These are phyloP conservation scores for Fusarium sterilihyphosum DNA, from an alignment of 2,329 filamentous ascomycete genomes.

Conservation along the genomic window DNA sequence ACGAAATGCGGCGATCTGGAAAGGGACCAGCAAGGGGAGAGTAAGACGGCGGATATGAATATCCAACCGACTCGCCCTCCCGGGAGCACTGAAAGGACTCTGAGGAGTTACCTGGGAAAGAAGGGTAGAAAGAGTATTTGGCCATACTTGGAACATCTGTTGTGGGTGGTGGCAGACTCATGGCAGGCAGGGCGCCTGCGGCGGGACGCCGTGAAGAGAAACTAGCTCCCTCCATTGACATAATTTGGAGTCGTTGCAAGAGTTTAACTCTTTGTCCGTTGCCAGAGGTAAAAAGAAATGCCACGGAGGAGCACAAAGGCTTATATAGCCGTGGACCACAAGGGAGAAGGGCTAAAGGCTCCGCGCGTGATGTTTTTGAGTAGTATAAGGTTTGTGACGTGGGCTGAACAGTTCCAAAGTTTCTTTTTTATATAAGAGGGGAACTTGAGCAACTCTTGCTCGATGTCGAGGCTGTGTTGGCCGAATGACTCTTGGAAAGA, in stretches of 20 bases:
- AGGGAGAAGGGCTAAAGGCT: not conserved
- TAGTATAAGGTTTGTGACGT: not conserved
- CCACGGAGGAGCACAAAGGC: not conserved
- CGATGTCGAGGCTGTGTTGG: not conserved
- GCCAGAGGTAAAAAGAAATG: not conserved
- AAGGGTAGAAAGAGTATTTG: conserved; percentile 38
- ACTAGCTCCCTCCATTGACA: conserved; percentile 46
- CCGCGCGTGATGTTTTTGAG: not conserved
- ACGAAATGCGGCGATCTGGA: conserved; percentile 41
- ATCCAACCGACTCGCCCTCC: conserved; percentile 37
- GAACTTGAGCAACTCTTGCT: not conserved
- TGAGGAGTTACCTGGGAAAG: conserved; percentile 32
- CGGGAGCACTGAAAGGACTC: conserved; percentile 38
- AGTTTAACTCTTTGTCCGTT: not conserved
- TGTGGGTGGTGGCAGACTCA: conserved; percentile 50
- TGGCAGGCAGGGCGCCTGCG: conserved; percentile 47
- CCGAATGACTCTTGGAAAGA: conserved; percentile 22
- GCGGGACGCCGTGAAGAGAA: conserved; percentile 50
- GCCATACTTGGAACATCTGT: conserved; percentile 51
- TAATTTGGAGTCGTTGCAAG: not conserved
- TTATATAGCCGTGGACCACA: not conserved
- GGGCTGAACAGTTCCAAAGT: not conserved
- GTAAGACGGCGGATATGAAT: conserved; percentile 38
- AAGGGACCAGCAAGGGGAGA: conserved; percentile 41
- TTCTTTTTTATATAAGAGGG: not conserved